phyloP scores from a whole-genome alignment of 768 basidiomycete species.

The Lactarius psammicola region DNA sequence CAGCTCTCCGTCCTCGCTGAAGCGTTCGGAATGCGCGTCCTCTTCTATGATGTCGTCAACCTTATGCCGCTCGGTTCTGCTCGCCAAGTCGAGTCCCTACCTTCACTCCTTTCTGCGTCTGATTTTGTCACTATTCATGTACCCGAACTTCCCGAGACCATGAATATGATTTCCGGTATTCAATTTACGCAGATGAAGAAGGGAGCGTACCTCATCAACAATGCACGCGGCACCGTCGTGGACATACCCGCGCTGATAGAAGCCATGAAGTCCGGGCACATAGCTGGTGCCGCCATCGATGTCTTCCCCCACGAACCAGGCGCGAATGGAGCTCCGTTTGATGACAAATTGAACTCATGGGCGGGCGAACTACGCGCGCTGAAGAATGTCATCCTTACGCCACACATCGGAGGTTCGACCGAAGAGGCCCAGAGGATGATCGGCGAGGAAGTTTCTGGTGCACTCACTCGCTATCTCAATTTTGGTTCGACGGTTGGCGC shows the following conservation, averaged over 20 bases:
- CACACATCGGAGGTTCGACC: conserved; percentile 98
- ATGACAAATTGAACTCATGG: conserved; percentile 87
- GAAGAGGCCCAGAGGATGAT: conserved; percentile 99
- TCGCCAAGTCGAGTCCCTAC: conserved; percentile 80
- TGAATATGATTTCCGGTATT: conserved; percentile 80
- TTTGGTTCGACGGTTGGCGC: conserved; percentile 88
- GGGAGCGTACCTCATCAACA: conserved; percentile 96
- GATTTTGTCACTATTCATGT: conserved; percentile 98
- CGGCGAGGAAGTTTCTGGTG: conserved; percentile 87
- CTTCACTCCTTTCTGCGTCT: conserved; percentile 67
- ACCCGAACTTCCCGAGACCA: conserved; percentile 94
- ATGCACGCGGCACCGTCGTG: conserved; percentile 92
- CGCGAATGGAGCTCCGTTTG: conserved; percentile 86
- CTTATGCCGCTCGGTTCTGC: conserved; percentile 98
- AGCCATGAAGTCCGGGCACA: conserved; percentile 78
- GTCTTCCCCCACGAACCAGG: conserved; percentile 95
- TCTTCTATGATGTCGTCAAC: conserved; percentile 94
- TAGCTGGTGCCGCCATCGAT: conserved; percentile 90
- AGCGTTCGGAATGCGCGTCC: conserved; percentile 90
- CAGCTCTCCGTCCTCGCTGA: conserved; percentile 97
- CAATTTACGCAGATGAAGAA: conserved; percentile 91
- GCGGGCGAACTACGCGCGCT: conserved; percentile 68
- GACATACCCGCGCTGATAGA: conserved; percentile 89
- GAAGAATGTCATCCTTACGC: conserved; percentile 94
- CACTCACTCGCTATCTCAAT: conserved; percentile 85